Evolutionary conservation across 768 basidiomycete genomes (phyloP), one percentile per base, ranked within the genome.

Genomic region (Cubamyces lactineus): DNA sequence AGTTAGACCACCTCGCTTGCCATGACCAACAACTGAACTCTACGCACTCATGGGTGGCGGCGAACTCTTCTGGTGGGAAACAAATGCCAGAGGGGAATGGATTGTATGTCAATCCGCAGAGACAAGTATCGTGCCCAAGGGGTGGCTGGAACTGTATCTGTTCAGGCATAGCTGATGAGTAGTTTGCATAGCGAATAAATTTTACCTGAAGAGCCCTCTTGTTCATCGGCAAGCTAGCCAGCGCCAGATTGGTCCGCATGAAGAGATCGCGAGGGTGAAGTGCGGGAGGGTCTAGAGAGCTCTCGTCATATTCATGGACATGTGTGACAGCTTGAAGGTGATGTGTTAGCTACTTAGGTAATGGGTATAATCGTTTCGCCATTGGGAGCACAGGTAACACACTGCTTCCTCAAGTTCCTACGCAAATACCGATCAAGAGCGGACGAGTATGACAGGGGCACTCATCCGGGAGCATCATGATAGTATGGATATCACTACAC

Each of bases 241-340:
- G 21, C 21, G 52, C 2, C 15, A 23, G 6, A 63, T 42, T 12
- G 43, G 51, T 48, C 28, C 67, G 42, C 6, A 60, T 48, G 47
- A 63, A 69, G 17, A 65, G 53, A 19, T 62, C 51, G 6, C 19
- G 28, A 4, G 63, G 58, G 15, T 43, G 45, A 6, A 69, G 41
- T 16, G 42, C 23, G 0, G 62, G 66, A 24, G 64, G 64, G 28
- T 67, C 63, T 11, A 69, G 51, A 15, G 53, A 57, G 2, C 17
- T 11, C n/a, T 69, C 68, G 30, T 62, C 50, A 26, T 63, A 69
- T 24, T 66, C 62, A 34, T 67, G 48, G 13, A 67, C 55, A 48
- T 62, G 21, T 1, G 43, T 54, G 1, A 59, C 62, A 2, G n/a
- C 66, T 67, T n/a, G 9, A 26, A 5, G 26, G 7, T n/a, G n/a